Conservation (phyloP, 768 basidiomycete genomes). For the Podaxis sp. region DNA sequence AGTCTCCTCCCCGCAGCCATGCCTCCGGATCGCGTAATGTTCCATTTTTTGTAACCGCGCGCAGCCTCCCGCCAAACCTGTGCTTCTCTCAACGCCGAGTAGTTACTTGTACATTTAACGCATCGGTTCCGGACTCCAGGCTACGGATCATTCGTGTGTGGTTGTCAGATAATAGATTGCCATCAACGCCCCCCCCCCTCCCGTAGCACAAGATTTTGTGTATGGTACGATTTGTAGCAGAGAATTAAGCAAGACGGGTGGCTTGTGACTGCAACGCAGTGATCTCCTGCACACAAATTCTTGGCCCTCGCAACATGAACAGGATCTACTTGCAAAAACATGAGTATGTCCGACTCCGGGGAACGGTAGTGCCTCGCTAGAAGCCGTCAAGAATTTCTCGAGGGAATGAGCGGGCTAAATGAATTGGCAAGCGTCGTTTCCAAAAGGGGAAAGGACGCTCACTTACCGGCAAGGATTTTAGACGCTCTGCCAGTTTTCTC, state of each 20-base stretch:
- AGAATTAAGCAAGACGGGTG: not conserved
- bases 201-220: not conserved
- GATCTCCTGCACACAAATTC: not conserved
- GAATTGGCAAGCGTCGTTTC: not conserved
- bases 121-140: not conserved
- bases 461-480: not conserved
- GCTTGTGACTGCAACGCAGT: not conserved
- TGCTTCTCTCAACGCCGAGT: not conserved
- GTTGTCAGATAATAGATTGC: no score
- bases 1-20: not conserved
- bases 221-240: conserved; percentile 3
- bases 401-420: not conserved
- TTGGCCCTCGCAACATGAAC: not conserved
- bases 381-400: not conserved
- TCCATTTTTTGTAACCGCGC: not conserved
- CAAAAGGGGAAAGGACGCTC: conserved; percentile 4
- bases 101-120: not conserved
- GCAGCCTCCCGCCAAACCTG: not conserved
- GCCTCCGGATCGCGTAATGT: not conserved
- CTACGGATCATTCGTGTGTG: not conserved
- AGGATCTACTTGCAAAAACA: no score
- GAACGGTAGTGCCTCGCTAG: not conserved
- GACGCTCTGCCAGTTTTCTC: not conserved
- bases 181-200: no score
- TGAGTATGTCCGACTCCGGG: not conserved